phyloP scores from a whole-genome alignment of 768 basidiomycete genomes.

The Roridomyces roridus region DNA sequence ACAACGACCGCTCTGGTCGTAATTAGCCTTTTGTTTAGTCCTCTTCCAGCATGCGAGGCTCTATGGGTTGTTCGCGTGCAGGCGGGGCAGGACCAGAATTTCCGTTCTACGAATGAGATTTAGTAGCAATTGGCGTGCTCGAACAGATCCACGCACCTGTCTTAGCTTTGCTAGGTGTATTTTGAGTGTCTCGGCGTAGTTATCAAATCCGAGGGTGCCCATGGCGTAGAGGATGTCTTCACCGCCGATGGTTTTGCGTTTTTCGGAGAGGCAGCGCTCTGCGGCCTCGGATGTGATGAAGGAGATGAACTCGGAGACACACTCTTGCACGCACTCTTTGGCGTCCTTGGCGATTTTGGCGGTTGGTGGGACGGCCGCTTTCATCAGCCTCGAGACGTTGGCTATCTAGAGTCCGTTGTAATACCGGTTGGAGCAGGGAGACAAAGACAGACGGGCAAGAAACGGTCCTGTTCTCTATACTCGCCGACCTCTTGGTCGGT shows the following conservation, averaged over 20 bases:
- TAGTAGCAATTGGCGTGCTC: neutral
- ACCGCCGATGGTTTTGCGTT: conserved; percentile 97
- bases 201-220: conserved; percentile 90
- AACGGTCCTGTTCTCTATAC: conserved; percentile 94
- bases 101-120: conserved; percentile 7
- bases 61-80: conserved; percentile 20
- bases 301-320: conserved; percentile 97
- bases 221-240: conserved; percentile 99
- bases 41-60: conserved; percentile 21
- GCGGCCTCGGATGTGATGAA: conserved; percentile 99
- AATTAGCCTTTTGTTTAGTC: neutral
- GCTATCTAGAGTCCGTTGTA: too few species aligned
- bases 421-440: too few species aligned
- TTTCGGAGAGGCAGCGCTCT: conserved; percentile 93
- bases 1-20: neutral
- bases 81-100: conserved; percentile 10
- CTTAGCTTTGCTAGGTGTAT: conserved; percentile 92
- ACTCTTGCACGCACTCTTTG: conserved; percentile 98
- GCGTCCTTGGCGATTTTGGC: conserved; percentile 99
- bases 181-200: conserved; percentile 91
- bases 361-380: conserved; percentile 83
- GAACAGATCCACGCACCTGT: conserved; percentile 55
- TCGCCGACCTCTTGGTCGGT: conserved; percentile 95
- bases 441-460: conserved; percentile 76
- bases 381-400: conserved; percentile 98